Conservation (phyloP, 2,329 filamentous ascomycete species). For the Penicillium sp. region DNA sequence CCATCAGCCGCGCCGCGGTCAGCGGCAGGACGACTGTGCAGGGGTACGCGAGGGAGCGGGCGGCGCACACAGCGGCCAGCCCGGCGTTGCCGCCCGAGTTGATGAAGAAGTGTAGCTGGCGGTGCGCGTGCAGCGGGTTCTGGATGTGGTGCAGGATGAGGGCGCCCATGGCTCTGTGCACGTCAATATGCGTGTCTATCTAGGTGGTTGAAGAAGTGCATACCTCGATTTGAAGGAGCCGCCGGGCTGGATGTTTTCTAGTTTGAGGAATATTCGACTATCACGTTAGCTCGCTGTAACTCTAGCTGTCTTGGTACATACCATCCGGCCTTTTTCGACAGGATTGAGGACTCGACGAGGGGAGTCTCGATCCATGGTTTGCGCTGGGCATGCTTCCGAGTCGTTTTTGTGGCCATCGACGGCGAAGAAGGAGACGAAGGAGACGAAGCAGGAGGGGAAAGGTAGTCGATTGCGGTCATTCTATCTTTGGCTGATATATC, state of each 20-base stretch:
- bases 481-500: not conserved
- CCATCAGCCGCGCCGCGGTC: conserved; percentile 64
- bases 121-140: conserved; percentile 37
- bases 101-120: conserved; percentile 67
- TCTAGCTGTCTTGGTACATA: conserved; percentile 39
- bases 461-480: not conserved
- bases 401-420: not conserved
- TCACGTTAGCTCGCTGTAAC: not conserved
- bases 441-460: not conserved
- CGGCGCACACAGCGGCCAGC: conserved; percentile 73
- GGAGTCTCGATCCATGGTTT: conserved; percentile 69
- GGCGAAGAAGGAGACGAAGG: not conserved
- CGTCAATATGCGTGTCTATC: not conserved
- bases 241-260: conserved; percentile 79
- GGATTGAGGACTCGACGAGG: conserved; percentile 60
- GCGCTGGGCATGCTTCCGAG: not conserved
- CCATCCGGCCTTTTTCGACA: conserved; percentile 71
- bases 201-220: not conserved
- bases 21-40: conserved; percentile 73
- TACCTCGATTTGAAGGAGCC: conserved; percentile 77
- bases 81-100: conserved; percentile 81
- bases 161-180: conserved; percentile 62
- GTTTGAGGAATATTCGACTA: conserved; percentile 75
- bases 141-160: conserved; percentile 56
- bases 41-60: conserved; percentile 58